A percentile compares a stretch with the other conserved stretches of the same genome.
phyloP scores from a whole-genome alignment of 495 filamentous ascomycete species.

The Talaromyces borbonicus region DNA sequence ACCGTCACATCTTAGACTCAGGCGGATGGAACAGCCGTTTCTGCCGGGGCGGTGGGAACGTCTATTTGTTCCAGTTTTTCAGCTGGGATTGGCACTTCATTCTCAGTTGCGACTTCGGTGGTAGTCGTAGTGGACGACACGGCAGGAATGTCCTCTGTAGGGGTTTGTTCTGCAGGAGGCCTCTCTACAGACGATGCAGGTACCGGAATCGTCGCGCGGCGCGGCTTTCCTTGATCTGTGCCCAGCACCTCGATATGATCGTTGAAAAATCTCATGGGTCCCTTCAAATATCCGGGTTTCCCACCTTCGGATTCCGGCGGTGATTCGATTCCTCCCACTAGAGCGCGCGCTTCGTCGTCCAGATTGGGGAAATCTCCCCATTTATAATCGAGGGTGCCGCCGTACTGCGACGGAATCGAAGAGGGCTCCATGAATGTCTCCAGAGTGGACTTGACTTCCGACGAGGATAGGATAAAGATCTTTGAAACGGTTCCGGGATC shows the following conservation, averaged over 20 bases:
- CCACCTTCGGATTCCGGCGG: constrained; percentile 17
- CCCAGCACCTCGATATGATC: constrained; percentile 31
- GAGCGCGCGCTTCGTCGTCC: constrained; percentile 47
- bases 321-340: constrained; percentile 30
- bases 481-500: constrained; percentile 88
- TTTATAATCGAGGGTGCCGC: constrained; percentile 70
- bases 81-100: neutral
- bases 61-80: constrained; percentile 1
- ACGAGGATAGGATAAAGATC: constrained; percentile 71
- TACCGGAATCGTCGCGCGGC: constrained; percentile 25
- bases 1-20: neutral
- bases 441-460: constrained; percentile 64
- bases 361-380: constrained; percentile 63
- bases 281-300: constrained; percentile 27
- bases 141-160: neutral
- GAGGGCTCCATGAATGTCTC: constrained; percentile 67
- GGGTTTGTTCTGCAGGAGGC: neutral
- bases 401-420: constrained; percentile 77
- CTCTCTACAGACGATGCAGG: constrained; percentile 1
- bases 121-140: neutral
- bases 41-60: neutral
- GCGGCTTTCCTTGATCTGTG: constrained; percentile 28
- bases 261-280: constrained; percentile 31
- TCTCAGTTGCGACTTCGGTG: neutral
- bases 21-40: neutral